Base-by-base conservation (phyloP, 768 basidiomycete species). In the Tulasnella sp. region DNA sequence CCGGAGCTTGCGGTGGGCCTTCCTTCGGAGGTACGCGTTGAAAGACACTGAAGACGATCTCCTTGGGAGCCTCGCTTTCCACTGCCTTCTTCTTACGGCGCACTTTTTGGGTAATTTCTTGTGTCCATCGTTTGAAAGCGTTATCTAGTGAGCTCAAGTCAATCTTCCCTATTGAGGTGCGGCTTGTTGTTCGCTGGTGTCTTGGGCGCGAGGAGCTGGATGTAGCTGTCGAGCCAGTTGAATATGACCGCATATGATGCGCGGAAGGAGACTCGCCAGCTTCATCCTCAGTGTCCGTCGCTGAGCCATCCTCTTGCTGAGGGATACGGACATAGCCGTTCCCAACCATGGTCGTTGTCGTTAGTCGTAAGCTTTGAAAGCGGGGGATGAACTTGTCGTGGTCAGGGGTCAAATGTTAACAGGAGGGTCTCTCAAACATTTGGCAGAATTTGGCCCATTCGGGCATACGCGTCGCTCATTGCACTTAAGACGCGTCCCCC, bases 101-200 rank as follows among this genome's bases (percentile, higher is more conserved):
- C 74, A 95, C 89, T 84, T 92, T 93, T 85, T 93, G 91, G 0
- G 93, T 91, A 81, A 95, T 94, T 75, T 91, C 92, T 81, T 92
- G 90, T 16, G 93, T 95, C 93, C 93, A 95, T 82, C 92, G 93
- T 84, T 94, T 94, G 86, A 95, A 95, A 7, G 93, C 93, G 82
- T 87, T 89, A 82, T 95, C 93, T 78, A 95, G 83, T 82, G 93
- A 93, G 55, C 89, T 88, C 78, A 95, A 85, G 87, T 95, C 93
- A 82, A 95, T 92, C 81, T 88, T 89, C 67, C 90, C 90, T 42
- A 42, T 73, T 29, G 70, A 48, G n/a, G 16, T 42, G 20, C 57
- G 71, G 73, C 46, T 42, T 15, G 37, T 72, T 9, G 55, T 61
- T 69, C 61, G 61, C 32, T 67, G 61, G 61, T 67, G 61, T 35